Percentiles rank a stretch among this genome's conserved stretches.
These are phyloP conservation scores for Trichocladium uniseriatum DNA, from an alignment of 495 filamentous ascomycete species.

Conservation along the genomic window DNA sequence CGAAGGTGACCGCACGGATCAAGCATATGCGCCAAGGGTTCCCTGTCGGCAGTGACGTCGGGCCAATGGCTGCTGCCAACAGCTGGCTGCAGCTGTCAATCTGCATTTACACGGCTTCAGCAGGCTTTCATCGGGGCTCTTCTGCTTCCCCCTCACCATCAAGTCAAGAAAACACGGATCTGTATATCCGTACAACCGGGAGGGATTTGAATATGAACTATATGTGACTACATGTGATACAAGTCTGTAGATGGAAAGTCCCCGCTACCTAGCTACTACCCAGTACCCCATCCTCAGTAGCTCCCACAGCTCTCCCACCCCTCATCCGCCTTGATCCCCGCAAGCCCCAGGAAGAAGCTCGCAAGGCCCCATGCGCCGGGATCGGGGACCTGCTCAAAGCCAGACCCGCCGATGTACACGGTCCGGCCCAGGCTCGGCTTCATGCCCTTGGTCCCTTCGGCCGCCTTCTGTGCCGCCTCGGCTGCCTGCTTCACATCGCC, in stretches of 20 bases:
- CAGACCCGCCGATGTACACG: slow-evolving; percentile 86
- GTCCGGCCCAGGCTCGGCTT: slow-evolving; percentile 75
- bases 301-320: slow-evolving; percentile 15
- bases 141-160: slow-evolving; percentile 59
- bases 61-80: neutral
- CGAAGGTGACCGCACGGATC: slow-evolving; percentile 14
- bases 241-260: too few species aligned
- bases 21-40: neutral
- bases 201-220: too few species aligned
- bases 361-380: slow-evolving; percentile 82
- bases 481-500: slow-evolving; percentile 61
- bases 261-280: too few species aligned
- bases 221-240: too few species aligned
- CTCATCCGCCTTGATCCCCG: slow-evolving; percentile 31
- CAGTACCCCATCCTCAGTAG: too few species aligned
- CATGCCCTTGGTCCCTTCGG: slow-evolving; percentile 84
- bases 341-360: slow-evolving; percentile 71
- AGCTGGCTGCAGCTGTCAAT: neutral
- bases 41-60: slow-evolving; percentile 4
- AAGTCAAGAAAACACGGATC: too few species aligned
- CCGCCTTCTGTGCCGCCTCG: slow-evolving; percentile 62
- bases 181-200: too few species aligned
- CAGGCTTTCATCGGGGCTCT: neutral
- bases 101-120: neutral
- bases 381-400: slow-evolving; percentile 74